Base-by-base conservation (phyloP, 495 filamentous ascomycete species). In the Penicillium argentinense region DNA sequence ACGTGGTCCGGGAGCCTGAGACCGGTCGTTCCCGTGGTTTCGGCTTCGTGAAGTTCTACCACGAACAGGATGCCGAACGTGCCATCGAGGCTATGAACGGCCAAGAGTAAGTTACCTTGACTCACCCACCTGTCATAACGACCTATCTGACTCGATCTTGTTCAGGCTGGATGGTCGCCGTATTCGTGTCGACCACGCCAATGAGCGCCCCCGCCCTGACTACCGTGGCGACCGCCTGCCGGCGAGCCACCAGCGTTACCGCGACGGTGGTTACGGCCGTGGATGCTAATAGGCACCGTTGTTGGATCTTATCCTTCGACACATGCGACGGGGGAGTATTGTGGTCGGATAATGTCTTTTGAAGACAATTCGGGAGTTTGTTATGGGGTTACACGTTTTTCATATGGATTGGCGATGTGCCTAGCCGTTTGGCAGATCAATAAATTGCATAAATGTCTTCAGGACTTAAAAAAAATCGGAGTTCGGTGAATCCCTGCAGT, bases 1-100 rank as follows among this genome's bases (percentile, higher is more conserved):
- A 53, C 17, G 53, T 56, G 27, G 45, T 56, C 49, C 34, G 27
- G 13, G 53, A 56, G 44, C 53, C 49, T 33, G 53, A 56, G n/a
- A 53, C 53, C 25, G 38, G 39, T 18, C 53, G 53, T 45, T 36
- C 38, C 53, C 48, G 53, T 14, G 53, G 53, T 29, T 56, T 56
- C 45, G 53, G 53, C 19, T 56, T 56, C 49, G 53, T 56, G 30
- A 48, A 39, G 22, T 56, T 38, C 49, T 16, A 34, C 23, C 26
- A 24, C 34, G 30, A 17, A 2, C 33, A 52, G 16, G 43, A 52
- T 48, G 48, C 53, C 21, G 13, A 45, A 8, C 34, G 28, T 18
- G 53, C 49, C 27, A 42, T 52, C 23, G 26, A 24, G n/a, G 42
- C 19, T 25, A 28, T 51, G 7, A 47, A 55, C 47, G 42, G 47